phyloP scores from a whole-genome alignment of 768 basidiomycete species.

The Suillus alpinus region DNA sequence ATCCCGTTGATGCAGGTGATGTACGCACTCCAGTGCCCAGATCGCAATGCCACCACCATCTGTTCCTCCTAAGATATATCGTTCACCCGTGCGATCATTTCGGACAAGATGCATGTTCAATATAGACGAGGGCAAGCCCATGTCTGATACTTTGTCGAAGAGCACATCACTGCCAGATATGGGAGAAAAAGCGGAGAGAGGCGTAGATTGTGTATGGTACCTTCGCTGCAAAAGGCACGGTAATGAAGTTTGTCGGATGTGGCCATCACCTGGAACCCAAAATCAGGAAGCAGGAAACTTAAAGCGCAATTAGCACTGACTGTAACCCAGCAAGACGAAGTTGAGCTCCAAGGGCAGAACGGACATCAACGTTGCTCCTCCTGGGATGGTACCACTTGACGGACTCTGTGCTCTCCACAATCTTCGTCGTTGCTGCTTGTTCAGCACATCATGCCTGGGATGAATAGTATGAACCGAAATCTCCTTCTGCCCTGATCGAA shows the following conservation, averaged over 20 bases:
- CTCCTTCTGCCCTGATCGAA: conserved; percentile 3
- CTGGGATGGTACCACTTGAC: conserved; percentile 4
- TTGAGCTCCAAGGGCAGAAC: conserved; percentile 58
- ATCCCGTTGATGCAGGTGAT: background rate
- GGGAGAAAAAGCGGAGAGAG: background rate
- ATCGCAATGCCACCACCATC: conserved; percentile 77
- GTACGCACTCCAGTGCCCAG: conserved; percentile 64
- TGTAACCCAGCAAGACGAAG: conserved; percentile 58
- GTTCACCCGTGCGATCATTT: conserved; percentile 58
- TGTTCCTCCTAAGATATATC: conserved; percentile 67
- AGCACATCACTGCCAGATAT: conserved; percentile 9
- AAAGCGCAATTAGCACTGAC: conserved; percentile 36
- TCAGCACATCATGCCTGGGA: background rate
- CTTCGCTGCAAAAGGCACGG: conserved; percentile 27
- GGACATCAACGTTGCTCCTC: conserved; percentile 29
- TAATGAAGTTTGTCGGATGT: conserved; percentile 43
- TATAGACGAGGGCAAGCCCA: conserved; percentile 44
- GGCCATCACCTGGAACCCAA: conserved; percentile 47
- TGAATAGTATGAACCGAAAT: background rate
- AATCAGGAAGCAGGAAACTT: background rate
- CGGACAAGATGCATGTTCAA: conserved; percentile 50
- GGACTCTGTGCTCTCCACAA: background rate
- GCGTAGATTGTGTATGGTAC: background rate
- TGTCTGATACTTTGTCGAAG: conserved; percentile 41
- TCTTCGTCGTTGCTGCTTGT: background rate